phyloP scores from a whole-genome alignment of 2,329 filamentous ascomycete species.

The Neonectria faginata region DNA sequence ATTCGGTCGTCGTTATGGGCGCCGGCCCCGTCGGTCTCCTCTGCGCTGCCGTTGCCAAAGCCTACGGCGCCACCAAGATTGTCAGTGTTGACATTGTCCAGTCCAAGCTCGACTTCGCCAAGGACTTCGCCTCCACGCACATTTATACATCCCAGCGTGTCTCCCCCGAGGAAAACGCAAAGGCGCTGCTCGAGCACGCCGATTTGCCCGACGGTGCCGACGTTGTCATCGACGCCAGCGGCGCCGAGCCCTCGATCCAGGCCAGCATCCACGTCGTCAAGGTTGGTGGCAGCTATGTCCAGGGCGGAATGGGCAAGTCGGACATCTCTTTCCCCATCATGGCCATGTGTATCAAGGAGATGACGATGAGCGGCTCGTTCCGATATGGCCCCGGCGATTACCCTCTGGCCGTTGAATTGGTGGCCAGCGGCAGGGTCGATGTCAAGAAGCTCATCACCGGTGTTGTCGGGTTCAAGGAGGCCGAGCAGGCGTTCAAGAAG shows the following conservation, averaged over 20 bases:
- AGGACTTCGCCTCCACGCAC: constrained; percentile 77
- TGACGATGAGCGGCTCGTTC: constrained; percentile 89
- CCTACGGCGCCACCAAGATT: constrained; percentile 86
- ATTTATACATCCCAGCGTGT: constrained; percentile 73
- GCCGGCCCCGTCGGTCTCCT: constrained; percentile 89
- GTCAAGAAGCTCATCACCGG: constrained; percentile 86
- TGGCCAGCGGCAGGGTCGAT: constrained; percentile 77
- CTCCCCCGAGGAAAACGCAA: constrained; percentile 78
- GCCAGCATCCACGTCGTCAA: constrained; percentile 77
- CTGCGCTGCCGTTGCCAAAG: constrained; percentile 85
- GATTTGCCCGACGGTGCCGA: constrained; percentile 77
- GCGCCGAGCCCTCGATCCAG: constrained; percentile 83
- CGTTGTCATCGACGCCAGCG: constrained; percentile 83
- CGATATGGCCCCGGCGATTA: constrained; percentile 92
- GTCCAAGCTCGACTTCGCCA: constrained; percentile 82
- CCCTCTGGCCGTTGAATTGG: constrained; percentile 81
- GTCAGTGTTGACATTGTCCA: constrained; percentile 91
- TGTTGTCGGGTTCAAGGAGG: constrained; percentile 82
- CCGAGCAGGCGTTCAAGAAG: constrained; percentile 87
- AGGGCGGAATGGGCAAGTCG: constrained; percentile 89
- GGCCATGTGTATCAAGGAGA: constrained; percentile 88
- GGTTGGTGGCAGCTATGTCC: constrained; percentile 81
- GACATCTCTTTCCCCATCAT: constrained; percentile 95
- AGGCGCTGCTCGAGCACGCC: constrained; percentile 71
- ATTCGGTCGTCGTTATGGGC: constrained; percentile 85